Percentiles rank a stretch among this genome's conserved stretches.
phyloP scores from a whole-genome alignment of 257 asterid genomes.

The Echites panduratus region DNA sequence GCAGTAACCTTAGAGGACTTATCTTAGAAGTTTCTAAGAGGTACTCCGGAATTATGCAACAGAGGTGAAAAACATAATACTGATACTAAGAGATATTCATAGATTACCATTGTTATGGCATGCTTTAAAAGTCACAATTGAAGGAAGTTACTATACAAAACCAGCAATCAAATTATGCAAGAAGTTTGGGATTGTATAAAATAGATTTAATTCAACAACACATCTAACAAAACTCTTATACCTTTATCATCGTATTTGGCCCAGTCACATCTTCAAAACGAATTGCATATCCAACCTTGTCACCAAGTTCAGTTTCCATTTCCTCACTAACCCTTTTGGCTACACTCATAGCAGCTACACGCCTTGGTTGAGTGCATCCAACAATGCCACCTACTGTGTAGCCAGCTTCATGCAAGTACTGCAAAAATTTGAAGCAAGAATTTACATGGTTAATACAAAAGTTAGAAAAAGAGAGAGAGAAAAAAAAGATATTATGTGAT shows the following conservation, averaged over 20 bases:
- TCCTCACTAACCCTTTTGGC: conserved; percentile 98
- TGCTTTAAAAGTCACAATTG: neutral
- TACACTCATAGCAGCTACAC: conserved; percentile 99
- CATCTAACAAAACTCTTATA: conserved; percentile 9
- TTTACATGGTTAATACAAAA: neutral
- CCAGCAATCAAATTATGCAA: neutral
- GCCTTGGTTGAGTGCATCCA: conserved; percentile 99
- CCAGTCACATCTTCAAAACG: conserved; percentile 99
- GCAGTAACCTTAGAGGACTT: neutral
- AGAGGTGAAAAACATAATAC: neutral
- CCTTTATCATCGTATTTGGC: conserved; percentile 86
- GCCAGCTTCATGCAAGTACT: conserved; percentile 93
- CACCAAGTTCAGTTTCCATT: conserved; percentile 94
- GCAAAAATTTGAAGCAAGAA: conserved; percentile 22
- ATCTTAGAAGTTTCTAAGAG: neutral
- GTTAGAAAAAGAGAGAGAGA: neutral
- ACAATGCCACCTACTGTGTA: conserved; percentile 64
- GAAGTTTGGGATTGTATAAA: neutral
- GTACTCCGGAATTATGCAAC: neutral
- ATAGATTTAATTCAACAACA: too few species aligned
- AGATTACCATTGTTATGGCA: neutral
- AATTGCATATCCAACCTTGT: conserved; percentile 88
- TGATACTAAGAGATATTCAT: neutral
- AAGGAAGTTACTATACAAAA: neutral
- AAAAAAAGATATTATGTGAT: neutral